Percentiles rank a stretch among this genome's conserved stretches.
Evolutionary conservation across 2,329 filamentous ascomycete genomes (phyloP).

Genomic region (Diaporthe aspalathi): DNA sequence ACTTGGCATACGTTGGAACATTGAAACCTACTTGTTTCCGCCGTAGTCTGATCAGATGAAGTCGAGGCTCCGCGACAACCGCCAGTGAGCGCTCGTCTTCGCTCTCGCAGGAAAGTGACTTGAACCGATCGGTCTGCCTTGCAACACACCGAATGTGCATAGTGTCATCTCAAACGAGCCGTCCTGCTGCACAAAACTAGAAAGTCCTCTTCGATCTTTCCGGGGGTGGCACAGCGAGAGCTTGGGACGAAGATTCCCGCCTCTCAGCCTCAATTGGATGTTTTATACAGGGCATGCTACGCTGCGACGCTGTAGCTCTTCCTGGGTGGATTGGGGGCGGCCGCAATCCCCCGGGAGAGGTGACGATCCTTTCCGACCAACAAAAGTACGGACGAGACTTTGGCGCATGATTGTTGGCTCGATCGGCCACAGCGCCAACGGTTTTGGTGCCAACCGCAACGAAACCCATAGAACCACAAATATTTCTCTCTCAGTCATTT

Average conservation of each 20-base stretch:
- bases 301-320: constrained; percentile 17
- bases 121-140: not conserved
- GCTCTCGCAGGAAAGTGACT: not conserved
- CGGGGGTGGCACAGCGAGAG: not conserved
- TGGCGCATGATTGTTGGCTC: constrained; percentile 20
- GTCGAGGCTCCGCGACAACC: not conserved
- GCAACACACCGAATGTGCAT: not conserved
- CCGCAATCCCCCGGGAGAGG: not conserved
- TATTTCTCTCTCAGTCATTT: not conserved
- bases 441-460: constrained; percentile 7
- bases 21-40: not conserved
- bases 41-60: constrained; percentile 10
- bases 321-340: not conserved
- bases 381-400: not conserved
- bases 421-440: constrained; percentile 27
- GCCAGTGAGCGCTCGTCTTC: not conserved
- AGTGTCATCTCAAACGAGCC: not conserved
- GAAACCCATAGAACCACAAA: not conserved
- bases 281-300: constrained; percentile 23
- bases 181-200: not conserved
- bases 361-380: constrained; percentile 11
- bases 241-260: constrained; percentile 28
- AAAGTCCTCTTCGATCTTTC: not conserved
- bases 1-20: not conserved
- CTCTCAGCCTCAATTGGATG: constrained; percentile 26